These are phyloP conservation scores for Termitomyces sp. DNA, from an alignment of 1,284 basidiomycete species.

Conservation along the genomic window DNA sequence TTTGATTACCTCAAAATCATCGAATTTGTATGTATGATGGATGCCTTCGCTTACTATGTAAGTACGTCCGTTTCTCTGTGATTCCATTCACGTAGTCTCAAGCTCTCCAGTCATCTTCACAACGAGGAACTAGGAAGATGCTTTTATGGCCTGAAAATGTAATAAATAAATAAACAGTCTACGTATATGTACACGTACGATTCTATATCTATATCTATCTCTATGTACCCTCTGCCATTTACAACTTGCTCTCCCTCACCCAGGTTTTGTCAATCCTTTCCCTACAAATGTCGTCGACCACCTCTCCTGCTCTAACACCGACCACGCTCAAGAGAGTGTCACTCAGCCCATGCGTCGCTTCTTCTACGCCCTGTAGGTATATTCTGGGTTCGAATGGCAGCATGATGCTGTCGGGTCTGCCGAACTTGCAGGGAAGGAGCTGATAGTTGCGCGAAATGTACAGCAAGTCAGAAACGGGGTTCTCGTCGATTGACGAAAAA, in stretches of 20 bases:
- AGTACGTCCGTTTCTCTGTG: too few relatives aligned
- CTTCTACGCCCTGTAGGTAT: conserved; percentile 55
- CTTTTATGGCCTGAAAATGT: not conserved
- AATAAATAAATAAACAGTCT: not conserved
- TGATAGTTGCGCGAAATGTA: conserved; percentile 44
- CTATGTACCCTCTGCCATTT: not conserved
- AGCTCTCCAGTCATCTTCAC: too few relatives aligned
- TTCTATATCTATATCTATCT: too few relatives aligned
- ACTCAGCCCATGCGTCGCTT: conserved; percentile 53
- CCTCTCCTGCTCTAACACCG: conserved; percentile 45
- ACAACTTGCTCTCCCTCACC: conserved; percentile 7
- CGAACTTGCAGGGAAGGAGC: conserved; percentile 30
- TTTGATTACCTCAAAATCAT: not conserved
- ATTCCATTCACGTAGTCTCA: too few relatives aligned
- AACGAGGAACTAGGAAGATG: too few relatives aligned
- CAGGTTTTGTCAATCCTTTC: conserved; percentile 4
- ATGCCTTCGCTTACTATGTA: too few relatives aligned
- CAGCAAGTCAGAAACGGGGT: conserved; percentile 26
- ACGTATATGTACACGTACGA: too few relatives aligned
- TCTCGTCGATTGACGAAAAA: conserved; percentile 19
- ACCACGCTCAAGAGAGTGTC: conserved; percentile 54
- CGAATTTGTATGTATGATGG: too few relatives aligned
- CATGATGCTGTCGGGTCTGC: conserved; percentile 7
- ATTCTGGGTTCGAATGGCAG: conserved; percentile 34
- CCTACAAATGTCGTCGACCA: conserved; percentile 37